Evolutionary conservation across 2,329 filamentous ascomycete species (phyloP).

Genomic region (Malbranchea cinnamomea): DNA sequence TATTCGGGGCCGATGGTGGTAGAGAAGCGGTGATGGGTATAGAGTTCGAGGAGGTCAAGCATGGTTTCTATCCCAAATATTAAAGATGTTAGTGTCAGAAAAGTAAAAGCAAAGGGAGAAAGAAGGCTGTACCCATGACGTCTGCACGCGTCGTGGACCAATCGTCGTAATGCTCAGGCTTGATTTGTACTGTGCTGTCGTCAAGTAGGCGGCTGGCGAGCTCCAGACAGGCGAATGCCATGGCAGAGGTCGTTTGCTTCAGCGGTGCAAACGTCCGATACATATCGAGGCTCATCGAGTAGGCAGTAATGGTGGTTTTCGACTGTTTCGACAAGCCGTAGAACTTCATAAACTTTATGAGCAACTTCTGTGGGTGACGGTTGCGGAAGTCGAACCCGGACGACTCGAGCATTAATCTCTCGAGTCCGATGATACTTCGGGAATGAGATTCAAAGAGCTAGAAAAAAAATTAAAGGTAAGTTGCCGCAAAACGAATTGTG

Average conservation of each 20-base stretch:
- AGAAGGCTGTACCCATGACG: slow-evolving; percentile 29
- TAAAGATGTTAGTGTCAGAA: slow-evolving; percentile 21
- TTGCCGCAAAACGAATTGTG: background rate
- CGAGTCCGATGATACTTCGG: slow-evolving; percentile 72
- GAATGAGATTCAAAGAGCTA: slow-evolving; percentile 68
- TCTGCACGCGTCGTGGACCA: slow-evolving; percentile 33
- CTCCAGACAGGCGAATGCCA: slow-evolving; percentile 71
- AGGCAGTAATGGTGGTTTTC: slow-evolving; percentile 41
- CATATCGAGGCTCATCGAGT: slow-evolving; percentile 71
- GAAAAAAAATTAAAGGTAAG: background rate
- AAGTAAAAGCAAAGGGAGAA: slow-evolving; percentile 5
- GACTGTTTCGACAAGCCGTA: slow-evolving; percentile 36
- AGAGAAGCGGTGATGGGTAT: slow-evolving; percentile 63
- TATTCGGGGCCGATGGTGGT: slow-evolving; percentile 62
- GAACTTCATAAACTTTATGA: slow-evolving; percentile 61
- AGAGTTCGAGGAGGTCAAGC: slow-evolving; percentile 80
- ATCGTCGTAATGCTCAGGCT: slow-evolving; percentile 34
- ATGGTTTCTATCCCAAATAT: slow-evolving; percentile 59
- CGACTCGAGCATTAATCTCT: slow-evolving; percentile 83
- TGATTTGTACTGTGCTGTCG: slow-evolving; percentile 37
- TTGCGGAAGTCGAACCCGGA: slow-evolving; percentile 89
- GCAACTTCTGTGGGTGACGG: slow-evolving; percentile 68
- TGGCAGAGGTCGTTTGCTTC: slow-evolving; percentile 74
- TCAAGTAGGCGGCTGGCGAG: slow-evolving; percentile 57
- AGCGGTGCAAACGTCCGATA: slow-evolving; percentile 88